A percentile compares a stretch with the other conserved stretches of the same genome.
phyloP scores from a whole-genome alignment of 495 filamentous ascomycete species.

The Tuber indicum region DNA sequence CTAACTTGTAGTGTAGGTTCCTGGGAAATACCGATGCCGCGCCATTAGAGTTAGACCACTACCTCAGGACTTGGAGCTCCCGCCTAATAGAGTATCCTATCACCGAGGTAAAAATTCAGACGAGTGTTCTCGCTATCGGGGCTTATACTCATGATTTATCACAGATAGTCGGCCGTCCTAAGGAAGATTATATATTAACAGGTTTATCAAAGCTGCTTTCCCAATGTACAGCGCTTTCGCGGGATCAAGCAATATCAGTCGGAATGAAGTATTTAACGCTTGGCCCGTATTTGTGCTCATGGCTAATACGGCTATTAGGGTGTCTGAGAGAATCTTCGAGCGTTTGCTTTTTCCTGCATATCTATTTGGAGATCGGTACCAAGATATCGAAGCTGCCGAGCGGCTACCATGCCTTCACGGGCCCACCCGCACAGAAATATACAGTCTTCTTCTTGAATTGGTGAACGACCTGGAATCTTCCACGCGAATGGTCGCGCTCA shows the following conservation, averaged over 20 bases:
- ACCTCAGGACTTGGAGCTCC: slow-evolving; percentile 32
- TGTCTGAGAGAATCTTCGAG: slow-evolving; percentile 31
- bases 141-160: slow-evolving; percentile 7
- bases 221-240: slow-evolving; percentile 27
- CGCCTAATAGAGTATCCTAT: slow-evolving; percentile 30
- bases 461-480: slow-evolving; percentile 29
- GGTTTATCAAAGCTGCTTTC: slow-evolving; percentile 36
- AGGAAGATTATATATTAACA: slow-evolving; percentile 38
- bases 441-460: slow-evolving; percentile 31
- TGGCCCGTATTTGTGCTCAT: slow-evolving; percentile 5
- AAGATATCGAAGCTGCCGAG: slow-evolving; percentile 23
- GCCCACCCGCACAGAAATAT: slow-evolving; percentile 35
- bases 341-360: slow-evolving; percentile 34
- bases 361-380: slow-evolving; percentile 7
- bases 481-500: slow-evolving; percentile 31
- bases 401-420: slow-evolving; percentile 37
- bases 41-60: slow-evolving; percentile 31
- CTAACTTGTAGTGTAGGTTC: slow-evolving; percentile 29
- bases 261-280: slow-evolving; percentile 28
- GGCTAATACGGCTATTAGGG: slow-evolving; percentile 15
- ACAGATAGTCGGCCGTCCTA: slow-evolving; percentile 39
- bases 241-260: slow-evolving; percentile 16
- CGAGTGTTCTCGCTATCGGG: not conserved
- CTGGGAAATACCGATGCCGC: slow-evolving; percentile 24
- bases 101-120: slow-evolving; percentile 26